phyloP scores from a whole-genome alignment of 2,329 filamentous ascomycete species.

The Bipolaris bicolor region DNA sequence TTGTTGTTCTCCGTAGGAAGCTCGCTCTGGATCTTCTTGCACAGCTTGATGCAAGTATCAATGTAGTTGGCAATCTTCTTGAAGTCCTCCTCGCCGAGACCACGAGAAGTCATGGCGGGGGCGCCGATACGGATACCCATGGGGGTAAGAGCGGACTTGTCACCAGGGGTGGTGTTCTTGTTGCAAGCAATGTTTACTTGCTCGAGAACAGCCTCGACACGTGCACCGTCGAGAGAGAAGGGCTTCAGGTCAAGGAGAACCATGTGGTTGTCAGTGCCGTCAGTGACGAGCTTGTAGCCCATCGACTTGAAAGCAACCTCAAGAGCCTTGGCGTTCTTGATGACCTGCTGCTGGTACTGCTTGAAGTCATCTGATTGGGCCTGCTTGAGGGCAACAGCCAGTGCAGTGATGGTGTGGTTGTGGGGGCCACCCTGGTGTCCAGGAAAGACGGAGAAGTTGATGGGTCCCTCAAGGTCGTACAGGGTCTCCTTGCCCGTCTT shows the following conservation, averaged over 20 bases:
- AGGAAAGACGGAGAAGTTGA: constrained; percentile 99
- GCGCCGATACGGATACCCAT: constrained; percentile 94
- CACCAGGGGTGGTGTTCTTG: constrained; percentile 98
- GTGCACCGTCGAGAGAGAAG: constrained; percentile 85
- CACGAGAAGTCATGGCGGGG: constrained; percentile 95
- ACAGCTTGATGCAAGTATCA: constrained; percentile 84
- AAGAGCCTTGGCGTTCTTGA: constrained; percentile 91
- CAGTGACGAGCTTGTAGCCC: constrained; percentile 92
- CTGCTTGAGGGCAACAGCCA: constrained; percentile 94
- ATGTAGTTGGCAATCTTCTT: constrained; percentile 81
- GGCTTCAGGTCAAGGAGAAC: constrained; percentile 93
- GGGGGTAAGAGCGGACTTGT: constrained; percentile 90
- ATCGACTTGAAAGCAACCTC: constrained; percentile 70
- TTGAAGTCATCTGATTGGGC: constrained; percentile 89
- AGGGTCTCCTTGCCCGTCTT: constrained; percentile 85
- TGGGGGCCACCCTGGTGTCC: constrained; percentile 98
- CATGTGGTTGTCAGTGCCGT: constrained; percentile 97
- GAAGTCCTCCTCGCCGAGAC: constrained; percentile 90
- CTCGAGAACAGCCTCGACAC: constrained; percentile 94
- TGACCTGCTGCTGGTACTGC: constrained; percentile 89
- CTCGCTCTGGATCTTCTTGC: constrained; percentile 81
- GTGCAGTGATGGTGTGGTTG: constrained; percentile 99
- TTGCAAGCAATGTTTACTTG: constrained; percentile 99
- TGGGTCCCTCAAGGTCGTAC: constrained; percentile 92
- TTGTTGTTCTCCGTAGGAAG: constrained; percentile 98